Conservation (phyloP, 352 stramenopile genomes). For the Phytophthora nicotianae region DNA sequence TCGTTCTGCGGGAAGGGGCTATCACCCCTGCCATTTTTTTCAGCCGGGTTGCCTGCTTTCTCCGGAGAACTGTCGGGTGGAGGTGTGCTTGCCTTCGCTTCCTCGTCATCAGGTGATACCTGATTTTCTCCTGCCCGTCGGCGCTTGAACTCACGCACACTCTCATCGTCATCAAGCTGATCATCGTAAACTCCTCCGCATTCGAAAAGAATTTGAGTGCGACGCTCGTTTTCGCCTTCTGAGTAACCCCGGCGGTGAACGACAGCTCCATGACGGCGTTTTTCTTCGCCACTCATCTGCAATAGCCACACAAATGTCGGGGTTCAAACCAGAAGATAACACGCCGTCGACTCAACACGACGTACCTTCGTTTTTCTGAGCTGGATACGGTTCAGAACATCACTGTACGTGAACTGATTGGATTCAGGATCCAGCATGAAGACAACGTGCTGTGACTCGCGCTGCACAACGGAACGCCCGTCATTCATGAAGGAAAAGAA, state of each 20-base stretch:
- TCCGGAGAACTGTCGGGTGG: constrained; percentile 29
- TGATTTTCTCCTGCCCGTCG: constrained; percentile 41
- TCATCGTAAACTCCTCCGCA: constrained; percentile 74
- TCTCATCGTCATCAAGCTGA: constrained; percentile 65
- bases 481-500: constrained; percentile 4
- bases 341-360: not conserved
- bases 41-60: constrained; percentile 24
- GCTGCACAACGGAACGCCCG: constrained; percentile 15
- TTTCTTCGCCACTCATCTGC: constrained; percentile 75
- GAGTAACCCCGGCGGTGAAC: constrained; percentile 80
- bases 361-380: constrained; percentile 83
- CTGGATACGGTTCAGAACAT: constrained; percentile 77
- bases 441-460: constrained; percentile 75
- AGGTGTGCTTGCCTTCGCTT: constrained; percentile 49
- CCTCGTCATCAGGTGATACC: constrained; percentile 39
- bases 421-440: constrained; percentile 83
- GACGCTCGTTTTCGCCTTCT: constrained; percentile 62
- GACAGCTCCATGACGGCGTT: constrained; percentile 77
- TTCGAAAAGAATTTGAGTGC: constrained; percentile 64
- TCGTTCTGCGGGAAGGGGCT: constrained; percentile 33
- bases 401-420: constrained; percentile 78
- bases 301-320: constrained; percentile 2
- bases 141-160: constrained; percentile 69
- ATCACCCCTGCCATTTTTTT: constrained; percentile 33
- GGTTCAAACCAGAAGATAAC: constrained; percentile 3